Evolutionary conservation across 208 protist genomes (phyloP), one percentile per base, ranked within the genome.

Genomic region (Trypanosoma mega): DNA sequence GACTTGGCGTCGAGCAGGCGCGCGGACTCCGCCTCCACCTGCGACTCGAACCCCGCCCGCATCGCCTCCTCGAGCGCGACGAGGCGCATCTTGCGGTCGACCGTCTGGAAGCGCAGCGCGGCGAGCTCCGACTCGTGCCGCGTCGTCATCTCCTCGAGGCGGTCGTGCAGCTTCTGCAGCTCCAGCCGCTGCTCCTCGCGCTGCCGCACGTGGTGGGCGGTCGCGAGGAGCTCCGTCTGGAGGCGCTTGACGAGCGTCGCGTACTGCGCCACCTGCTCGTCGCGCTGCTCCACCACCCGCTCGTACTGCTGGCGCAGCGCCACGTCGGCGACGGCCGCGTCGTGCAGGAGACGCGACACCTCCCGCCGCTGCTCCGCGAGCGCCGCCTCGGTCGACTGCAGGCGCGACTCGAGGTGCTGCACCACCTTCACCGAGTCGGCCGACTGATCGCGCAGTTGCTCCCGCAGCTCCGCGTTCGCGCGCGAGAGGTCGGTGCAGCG

Each of bases 11-110:
- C 74, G 21, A 90, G 66, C 57, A 87, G 53, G 7, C 57, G 51
- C 20, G 33, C 51, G 11, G 80, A 76, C 43, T 80, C 78, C 34
- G 29, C 52, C 53, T 87, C 74, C 2, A 93, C 82, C 26, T 79
- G 59, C n/a, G 37, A 26, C 26, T 86, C 26, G 44, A 89, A 89
- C 51, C 71, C 45, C 30, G 78, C 78, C 34, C 73, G 70, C 82
- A 93, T 90, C 20, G 68, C 76, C 59, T 80, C 74, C 53, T 93
- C 87, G 33, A 93, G 51, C 20, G 87, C 80, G 21, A 90, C 66
- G 20, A 93, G 70, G 33, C 80, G 72, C 71, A 93, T 82, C 51
- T 93, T 93, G 14, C 87, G 78, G 57, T 93, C 87, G 9, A 93
- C 70, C 26, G 80, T 87, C 54, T 90, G 78, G 57, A 90, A 90